Percentiles rank a stretch among this genome's conserved stretches.
Evolutionary conservation across 805 yeast species (phyloP).

Genomic region (Wickerhamomyces sydowiorum): DNA sequence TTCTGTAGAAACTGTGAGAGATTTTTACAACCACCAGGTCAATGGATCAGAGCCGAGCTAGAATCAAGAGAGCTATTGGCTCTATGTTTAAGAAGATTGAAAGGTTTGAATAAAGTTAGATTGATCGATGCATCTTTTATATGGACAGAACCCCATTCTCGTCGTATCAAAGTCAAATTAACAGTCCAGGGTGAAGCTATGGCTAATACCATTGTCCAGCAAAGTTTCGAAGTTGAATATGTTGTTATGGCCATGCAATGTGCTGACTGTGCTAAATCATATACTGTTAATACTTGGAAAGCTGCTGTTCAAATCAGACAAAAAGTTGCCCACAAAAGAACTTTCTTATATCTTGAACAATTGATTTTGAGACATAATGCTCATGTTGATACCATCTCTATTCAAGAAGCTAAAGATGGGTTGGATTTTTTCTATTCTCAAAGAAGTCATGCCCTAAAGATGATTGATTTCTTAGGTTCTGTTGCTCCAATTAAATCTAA

Average conservation of each 20-base stretch:
- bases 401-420: constrained; percentile 90
- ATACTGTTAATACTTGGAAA: constrained; percentile 96
- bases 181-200: constrained; percentile 97
- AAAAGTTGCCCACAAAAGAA: constrained; percentile 94
- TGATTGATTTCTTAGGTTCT: constrained; percentile 82
- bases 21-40: constrained; percentile 88
- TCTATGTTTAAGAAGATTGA: constrained; percentile 78
- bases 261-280: constrained; percentile 96
- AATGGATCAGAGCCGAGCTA: constrained; percentile 86
- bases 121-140: constrained; percentile 90
- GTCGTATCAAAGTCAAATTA: constrained; percentile 85
- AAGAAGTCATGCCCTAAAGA: constrained; percentile 86
- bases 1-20: constrained; percentile 98
- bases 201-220: constrained; percentile 87
- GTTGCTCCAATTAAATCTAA: constrained; percentile 82
- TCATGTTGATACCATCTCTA: constrained; percentile 88
- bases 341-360: constrained; percentile 93
- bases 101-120: constrained; percentile 81
- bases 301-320: constrained; percentile 97
- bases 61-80: constrained; percentile 94
- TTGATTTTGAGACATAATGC: constrained; percentile 89
- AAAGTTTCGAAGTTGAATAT: constrained; percentile 90
- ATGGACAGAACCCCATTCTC: constrained; percentile 99
- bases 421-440: constrained; percentile 88
- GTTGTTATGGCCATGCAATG: constrained; percentile 95